Conservation (phyloP, 129 eudicot species). For the Scalesia atractyloides region DNA sequence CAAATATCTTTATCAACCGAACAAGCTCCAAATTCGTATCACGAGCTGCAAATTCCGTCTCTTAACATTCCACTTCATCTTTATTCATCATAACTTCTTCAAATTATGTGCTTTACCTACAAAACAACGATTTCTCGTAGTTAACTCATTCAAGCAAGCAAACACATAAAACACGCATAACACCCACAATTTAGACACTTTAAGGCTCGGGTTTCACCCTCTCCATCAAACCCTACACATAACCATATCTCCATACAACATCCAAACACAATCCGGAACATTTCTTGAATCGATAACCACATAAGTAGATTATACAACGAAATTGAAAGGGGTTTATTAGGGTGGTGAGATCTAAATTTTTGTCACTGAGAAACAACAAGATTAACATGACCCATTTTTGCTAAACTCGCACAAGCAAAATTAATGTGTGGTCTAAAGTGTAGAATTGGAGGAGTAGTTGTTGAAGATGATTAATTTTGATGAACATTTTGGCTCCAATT, state of each 20-base stretch:
- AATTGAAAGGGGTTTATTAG: slow-evolving; percentile 39
- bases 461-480: slow-evolving; percentile 54
- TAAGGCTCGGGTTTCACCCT: no score
- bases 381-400: slow-evolving; percentile 46
- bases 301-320: slow-evolving; percentile 67
- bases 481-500: slow-evolving; percentile 55
- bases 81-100: no score
- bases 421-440: slow-evolving; percentile 21
- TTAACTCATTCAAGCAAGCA: no score
- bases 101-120: no score
- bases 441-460: slow-evolving; percentile 47
- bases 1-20: no score
- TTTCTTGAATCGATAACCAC: slow-evolving; percentile 36
- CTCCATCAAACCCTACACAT: no score
- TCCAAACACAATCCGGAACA: slow-evolving; percentile 34
- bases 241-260: slow-evolving; percentile 70
- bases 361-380: slow-evolving; percentile 61
- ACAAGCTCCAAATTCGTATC: no score
- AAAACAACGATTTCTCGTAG: no score
- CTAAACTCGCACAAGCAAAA: slow-evolving; percentile 42
- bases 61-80: no score
- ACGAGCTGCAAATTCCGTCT: no score
- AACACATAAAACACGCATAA: no score
- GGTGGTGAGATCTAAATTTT: slow-evolving; percentile 50
- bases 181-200: no score